A percentile compares a stretch with the other conserved stretches of the same genome.
phyloP scores from a whole-genome alignment of 2,329 filamentous ascomycete genomes.

The Aspergillus awamori region DNA sequence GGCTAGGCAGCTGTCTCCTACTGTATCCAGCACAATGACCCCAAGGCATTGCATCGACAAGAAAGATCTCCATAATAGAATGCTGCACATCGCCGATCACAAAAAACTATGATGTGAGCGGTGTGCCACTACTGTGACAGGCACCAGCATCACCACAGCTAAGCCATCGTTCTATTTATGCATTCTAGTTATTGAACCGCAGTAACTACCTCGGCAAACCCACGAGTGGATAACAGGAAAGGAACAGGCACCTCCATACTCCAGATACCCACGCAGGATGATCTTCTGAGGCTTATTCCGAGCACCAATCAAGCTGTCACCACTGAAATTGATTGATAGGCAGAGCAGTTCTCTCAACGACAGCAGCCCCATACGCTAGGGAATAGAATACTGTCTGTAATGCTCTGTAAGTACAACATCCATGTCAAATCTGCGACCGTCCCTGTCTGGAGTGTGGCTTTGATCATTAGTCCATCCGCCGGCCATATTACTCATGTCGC shows the following conservation, averaged over 20 bases:
- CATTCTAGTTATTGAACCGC: no score
- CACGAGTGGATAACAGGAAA: no score
- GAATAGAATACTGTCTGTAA: not conserved
- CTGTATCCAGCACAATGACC: no score
- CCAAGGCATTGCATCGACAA: not conserved
- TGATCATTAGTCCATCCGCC: not conserved
- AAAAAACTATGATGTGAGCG: not conserved
- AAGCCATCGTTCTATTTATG: not conserved
- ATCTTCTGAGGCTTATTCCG: not conserved
- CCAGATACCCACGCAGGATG: not conserved
- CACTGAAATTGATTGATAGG: not conserved
- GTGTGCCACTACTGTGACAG: not conserved
- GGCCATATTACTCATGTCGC: not conserved
- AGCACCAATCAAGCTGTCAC: not conserved
- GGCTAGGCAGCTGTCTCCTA: no score
- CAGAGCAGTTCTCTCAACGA: not conserved
- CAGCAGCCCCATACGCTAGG: not conserved
- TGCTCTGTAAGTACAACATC: not conserved
- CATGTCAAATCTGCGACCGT: not conserved
- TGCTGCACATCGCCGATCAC: not conserved
- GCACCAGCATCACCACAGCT: not conserved
- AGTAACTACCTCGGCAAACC: no score
- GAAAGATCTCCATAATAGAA: not conserved
- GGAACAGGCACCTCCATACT: not conserved
- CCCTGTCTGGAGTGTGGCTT: not conserved